A percentile compares a stretch with the other conserved stretches of the same genome.
Conservation (phyloP, 805 yeast genomes). For the Kluyveromyces wickerhamii region DNA sequence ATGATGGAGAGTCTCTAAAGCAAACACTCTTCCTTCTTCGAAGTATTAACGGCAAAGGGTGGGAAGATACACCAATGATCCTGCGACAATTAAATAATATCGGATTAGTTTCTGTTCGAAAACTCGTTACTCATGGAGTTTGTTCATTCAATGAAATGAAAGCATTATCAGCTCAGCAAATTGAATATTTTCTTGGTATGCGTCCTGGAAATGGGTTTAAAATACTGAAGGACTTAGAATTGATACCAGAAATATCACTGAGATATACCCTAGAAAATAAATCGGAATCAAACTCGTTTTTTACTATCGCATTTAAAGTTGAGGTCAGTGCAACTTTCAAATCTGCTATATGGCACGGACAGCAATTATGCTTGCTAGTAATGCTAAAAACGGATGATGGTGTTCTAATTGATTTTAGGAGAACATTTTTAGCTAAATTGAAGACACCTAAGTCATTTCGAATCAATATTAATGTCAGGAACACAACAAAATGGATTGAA, state of each 20-base stretch:
- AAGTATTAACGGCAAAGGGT: constrained; percentile 37
- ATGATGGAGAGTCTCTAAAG: constrained; percentile 36
- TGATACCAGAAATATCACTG: constrained; percentile 33
- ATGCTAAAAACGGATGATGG: constrained; percentile 29
- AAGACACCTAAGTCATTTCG: constrained; percentile 22
- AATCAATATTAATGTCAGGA: constrained; percentile 18
- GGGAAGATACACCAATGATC: constrained; percentile 42
- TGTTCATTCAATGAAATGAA: constrained; percentile 27
- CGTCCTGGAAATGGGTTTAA: constrained; percentile 36
- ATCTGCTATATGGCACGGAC: constrained; percentile 29
- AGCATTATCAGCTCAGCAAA: constrained; percentile 24
- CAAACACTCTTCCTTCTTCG: constrained; percentile 34
- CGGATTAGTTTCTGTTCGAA: constrained; percentile 35
- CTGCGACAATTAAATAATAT: constrained; percentile 42
- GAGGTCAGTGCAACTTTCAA: constrained; percentile 17
- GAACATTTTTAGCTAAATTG: constrained; percentile 27
- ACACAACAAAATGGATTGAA: constrained; percentile 19
- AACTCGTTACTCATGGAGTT: constrained; percentile 32
- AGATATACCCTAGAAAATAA: constrained; percentile 13
- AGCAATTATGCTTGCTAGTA: constrained; percentile 27
- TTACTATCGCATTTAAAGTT: constrained; percentile 16
- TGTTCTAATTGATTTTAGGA: constrained; percentile 37
- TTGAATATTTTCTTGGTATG: constrained; percentile 37
- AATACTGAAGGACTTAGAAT: constrained; percentile 28
- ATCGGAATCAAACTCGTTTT: constrained; percentile 2